These are phyloP conservation scores for Striga hermonthica DNA, from an alignment of 305 asterid species.

Conservation along the genomic window DNA sequence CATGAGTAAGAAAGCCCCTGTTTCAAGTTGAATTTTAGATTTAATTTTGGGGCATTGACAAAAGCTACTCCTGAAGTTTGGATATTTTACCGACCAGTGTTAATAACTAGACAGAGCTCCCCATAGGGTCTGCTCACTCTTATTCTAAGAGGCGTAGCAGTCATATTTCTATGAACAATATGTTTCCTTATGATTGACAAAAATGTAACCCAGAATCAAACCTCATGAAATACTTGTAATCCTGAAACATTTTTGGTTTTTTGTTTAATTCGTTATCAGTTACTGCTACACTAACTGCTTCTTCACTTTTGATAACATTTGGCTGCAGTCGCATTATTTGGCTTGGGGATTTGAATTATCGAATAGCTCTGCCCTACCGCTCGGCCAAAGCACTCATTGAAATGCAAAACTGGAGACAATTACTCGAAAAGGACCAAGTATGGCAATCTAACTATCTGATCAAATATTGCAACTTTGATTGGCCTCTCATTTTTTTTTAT, in stretches of 20 bases:
- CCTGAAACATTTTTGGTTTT: not conserved
- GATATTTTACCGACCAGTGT: too few relatives aligned
- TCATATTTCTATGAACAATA: too few relatives aligned
- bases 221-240: not conserved
- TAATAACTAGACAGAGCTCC: too few relatives aligned
- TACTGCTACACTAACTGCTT: slow-evolving; percentile 25
- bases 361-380: slow-evolving; percentile 89
- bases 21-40: not conserved
- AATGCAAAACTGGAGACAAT: slow-evolving; percentile 99
- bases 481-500: too few relatives aligned
- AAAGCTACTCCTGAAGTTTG: not conserved
- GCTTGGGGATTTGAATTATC: slow-evolving; percentile 98
- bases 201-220: not conserved
- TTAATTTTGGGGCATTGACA: not conserved
- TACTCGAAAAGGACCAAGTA: slow-evolving; percentile 94
- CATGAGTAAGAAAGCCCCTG: slow-evolving; percentile 64
- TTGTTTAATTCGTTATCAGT: not conserved
- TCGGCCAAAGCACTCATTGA: slow-evolving; percentile 94
- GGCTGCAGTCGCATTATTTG: slow-evolving; percentile 77
- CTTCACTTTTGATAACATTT: not conserved
- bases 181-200: too few relatives aligned
- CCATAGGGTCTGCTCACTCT: too few relatives aligned
- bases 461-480: not conserved
- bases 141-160: too few relatives aligned
- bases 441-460: slow-evolving; percentile 25